These are phyloP conservation scores for Leptomonas seymouri DNA, from an alignment of 208 protist species.

Conservation along the genomic window DNA sequence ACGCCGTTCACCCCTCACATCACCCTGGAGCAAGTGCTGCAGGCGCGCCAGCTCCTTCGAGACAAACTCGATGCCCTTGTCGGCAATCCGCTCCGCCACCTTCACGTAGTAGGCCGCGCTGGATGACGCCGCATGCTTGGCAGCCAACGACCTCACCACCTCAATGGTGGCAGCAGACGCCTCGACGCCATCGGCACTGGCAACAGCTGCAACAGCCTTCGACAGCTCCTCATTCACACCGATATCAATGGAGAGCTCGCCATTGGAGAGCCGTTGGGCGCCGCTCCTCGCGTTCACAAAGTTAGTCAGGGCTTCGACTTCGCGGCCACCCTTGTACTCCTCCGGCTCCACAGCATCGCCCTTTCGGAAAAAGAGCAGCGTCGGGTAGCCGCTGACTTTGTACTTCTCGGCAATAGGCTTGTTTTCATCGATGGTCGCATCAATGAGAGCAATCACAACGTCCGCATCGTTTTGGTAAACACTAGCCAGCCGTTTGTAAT, in stretches of 20 bases:
- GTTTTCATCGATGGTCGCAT: slow-evolving; percentile 53
- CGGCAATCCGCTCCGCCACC: slow-evolving; percentile 36
- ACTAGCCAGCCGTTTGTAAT: slow-evolving; percentile 54
- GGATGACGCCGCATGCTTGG: not conserved
- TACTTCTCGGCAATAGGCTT: slow-evolving; percentile 25
- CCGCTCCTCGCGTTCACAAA: slow-evolving; percentile 67
- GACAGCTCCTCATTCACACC: slow-evolving; percentile 46
- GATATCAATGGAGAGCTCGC: slow-evolving; percentile 47
- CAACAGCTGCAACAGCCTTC: slow-evolving; percentile 18
- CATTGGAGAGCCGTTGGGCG: slow-evolving; percentile 50
- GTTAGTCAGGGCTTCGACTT: slow-evolving; percentile 49
- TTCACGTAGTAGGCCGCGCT: slow-evolving; percentile 43
- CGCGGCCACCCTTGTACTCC: slow-evolving; percentile 51
- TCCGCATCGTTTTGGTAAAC: slow-evolving; percentile 64
- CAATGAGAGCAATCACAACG: slow-evolving; percentile 66
- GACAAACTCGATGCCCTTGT: slow-evolving; percentile 39
- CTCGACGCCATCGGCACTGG: slow-evolving; percentile 8
- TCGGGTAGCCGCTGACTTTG: slow-evolving; percentile 59
- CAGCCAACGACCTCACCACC: slow-evolving; percentile 17
- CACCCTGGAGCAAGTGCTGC: slow-evolving; percentile 29
- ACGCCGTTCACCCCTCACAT: slow-evolving; percentile 27
- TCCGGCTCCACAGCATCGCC: slow-evolving; percentile 33
- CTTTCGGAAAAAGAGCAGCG: slow-evolving; percentile 69
- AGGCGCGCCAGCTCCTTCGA: slow-evolving; percentile 51
- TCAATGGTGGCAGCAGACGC: slow-evolving; percentile 20